Evolutionary conservation across 164 flowering plant species (phyloP).

Genomic region (Macadamia tetraphylla): DNA sequence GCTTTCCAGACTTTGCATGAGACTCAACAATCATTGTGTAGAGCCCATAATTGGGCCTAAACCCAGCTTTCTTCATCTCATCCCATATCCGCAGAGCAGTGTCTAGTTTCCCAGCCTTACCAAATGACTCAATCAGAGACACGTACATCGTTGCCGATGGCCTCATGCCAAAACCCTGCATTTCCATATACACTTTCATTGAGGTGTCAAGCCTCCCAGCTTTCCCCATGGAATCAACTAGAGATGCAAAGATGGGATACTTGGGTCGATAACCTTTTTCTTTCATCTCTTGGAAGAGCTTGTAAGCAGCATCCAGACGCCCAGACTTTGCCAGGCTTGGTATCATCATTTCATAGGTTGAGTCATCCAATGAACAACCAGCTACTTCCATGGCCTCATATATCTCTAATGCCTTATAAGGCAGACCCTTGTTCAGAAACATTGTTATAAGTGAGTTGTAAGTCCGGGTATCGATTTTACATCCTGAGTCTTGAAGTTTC

Average conservation of each 20-base stretch:
- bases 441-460: constrained; percentile 71
- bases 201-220: constrained; percentile 92
- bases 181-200: constrained; percentile 83
- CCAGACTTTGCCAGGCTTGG: constrained; percentile 90
- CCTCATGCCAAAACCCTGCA: constrained; percentile 69
- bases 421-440: constrained; percentile 79
- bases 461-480: constrained; percentile 61
- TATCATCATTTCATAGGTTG: constrained; percentile 87
- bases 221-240: constrained; percentile 95
- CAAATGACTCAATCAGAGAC: constrained; percentile 82
- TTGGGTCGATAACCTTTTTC: constrained; percentile 50
- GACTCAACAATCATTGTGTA: constrained; percentile 85
- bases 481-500: constrained; percentile 62
- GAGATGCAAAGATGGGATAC: constrained; percentile 50
- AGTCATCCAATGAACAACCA: constrained; percentile 53
- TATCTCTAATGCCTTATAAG: constrained; percentile 93
- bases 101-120: constrained; percentile 91
- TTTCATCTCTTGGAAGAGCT: constrained; percentile 93
- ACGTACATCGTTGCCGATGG: constrained; percentile 76
- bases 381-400: constrained; percentile 78
- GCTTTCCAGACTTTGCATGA: constrained; percentile 97
- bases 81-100: constrained; percentile 80
- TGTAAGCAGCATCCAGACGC: constrained; percentile 87
- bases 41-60: constrained; percentile 87
- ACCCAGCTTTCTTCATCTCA: constrained; percentile 88